phyloP scores from a whole-genome alignment of 2,329 filamentous ascomycete genomes.

The Torrubiellomyces zombiae region DNA sequence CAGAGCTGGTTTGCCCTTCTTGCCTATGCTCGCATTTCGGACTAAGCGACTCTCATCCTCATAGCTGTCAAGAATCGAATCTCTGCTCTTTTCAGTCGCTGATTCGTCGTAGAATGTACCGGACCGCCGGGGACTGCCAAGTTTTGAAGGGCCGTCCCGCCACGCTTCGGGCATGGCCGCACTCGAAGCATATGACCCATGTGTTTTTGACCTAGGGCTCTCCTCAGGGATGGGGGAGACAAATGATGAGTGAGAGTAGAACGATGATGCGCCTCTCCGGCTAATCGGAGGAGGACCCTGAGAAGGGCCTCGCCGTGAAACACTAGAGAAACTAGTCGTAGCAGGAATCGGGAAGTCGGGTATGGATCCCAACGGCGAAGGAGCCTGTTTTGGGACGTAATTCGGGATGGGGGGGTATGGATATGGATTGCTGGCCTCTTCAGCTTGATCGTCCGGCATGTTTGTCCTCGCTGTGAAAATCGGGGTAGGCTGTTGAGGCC shows the following conservation, averaged over 20 bases:
- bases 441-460: slow-evolving; percentile 18
- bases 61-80: slow-evolving; percentile 26
- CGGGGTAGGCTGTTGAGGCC: slow-evolving; percentile 37
- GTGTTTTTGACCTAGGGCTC: slow-evolving; percentile 36
- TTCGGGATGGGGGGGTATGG: too few species aligned
- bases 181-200: slow-evolving; percentile 54
- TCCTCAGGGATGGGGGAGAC: slow-evolving; percentile 68
- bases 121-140: slow-evolving; percentile 25
- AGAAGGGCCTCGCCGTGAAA: slow-evolving; percentile 30
- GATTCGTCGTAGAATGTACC: slow-evolving; percentile 34
- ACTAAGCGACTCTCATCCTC: slow-evolving; percentile 42
- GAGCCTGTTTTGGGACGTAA: too few species aligned
- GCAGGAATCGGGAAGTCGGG: slow-evolving; percentile 38
- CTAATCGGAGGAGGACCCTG: slow-evolving; percentile 44
- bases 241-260: slow-evolving; percentile 48
- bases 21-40: slow-evolving; percentile 43
- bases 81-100: slow-evolving; percentile 25
- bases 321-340: slow-evolving; percentile 9
- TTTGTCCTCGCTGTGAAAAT: slow-evolving; percentile 21
- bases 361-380: slow-evolving; percentile 37
- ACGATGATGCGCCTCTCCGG: slow-evolving; percentile 43
- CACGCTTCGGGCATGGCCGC: slow-evolving; percentile 55
- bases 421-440: slow-evolving; percentile 14
- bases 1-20: slow-evolving; percentile 39
- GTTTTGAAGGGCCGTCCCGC: slow-evolving; percentile 30